A percentile compares a stretch with the other conserved stretches of the same genome.
phyloP scores from a whole-genome alignment of 2,329 filamentous ascomycete genomes.

The Lasiodiplodia sp. region DNA sequence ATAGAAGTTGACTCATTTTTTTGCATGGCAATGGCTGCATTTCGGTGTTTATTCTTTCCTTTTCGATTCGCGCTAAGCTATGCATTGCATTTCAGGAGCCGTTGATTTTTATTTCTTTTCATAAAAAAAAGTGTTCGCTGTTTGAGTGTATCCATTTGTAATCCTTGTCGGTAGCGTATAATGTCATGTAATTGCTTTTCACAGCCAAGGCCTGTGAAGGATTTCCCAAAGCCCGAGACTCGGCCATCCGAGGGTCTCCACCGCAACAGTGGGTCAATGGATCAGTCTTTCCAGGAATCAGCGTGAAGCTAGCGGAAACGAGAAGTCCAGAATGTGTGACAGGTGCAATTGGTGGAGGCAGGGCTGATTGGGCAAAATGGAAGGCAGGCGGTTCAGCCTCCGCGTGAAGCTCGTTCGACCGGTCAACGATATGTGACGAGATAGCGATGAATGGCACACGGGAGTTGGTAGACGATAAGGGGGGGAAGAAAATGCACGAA shows the following conservation, averaged over 20 bases:
- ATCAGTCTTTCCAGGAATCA: background rate
- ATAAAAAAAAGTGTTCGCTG: background rate
- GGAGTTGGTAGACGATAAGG: too few relatives aligned
- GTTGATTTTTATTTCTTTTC: background rate
- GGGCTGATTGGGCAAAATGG: background rate
- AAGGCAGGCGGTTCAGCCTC: background rate
- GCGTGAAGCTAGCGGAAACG: background rate
- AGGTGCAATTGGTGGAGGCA: background rate
- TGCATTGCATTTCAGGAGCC: background rate
- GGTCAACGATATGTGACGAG: too few relatives aligned
- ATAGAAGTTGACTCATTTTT: background rate
- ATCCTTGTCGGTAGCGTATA: background rate
- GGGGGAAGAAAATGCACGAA: too few relatives aligned
- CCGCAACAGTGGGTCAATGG: background rate
- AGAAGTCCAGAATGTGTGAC: background rate
- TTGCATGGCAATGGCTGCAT: conserved; percentile 2
- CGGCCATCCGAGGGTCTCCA: background rate
- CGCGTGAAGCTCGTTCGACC: background rate
- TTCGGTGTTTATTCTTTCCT: background rate
- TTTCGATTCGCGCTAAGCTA: background rate
- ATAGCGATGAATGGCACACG: too few relatives aligned
- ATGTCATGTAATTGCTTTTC: background rate
- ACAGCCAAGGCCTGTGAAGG: background rate
- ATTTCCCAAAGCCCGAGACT: background rate
- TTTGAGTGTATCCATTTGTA: conserved; percentile 1